Percentiles rank a stretch among this genome's conserved stretches.
Evolutionary conservation across 352 stramenopile species (phyloP).

Genomic region (Globisporangium emineosum): DNA sequence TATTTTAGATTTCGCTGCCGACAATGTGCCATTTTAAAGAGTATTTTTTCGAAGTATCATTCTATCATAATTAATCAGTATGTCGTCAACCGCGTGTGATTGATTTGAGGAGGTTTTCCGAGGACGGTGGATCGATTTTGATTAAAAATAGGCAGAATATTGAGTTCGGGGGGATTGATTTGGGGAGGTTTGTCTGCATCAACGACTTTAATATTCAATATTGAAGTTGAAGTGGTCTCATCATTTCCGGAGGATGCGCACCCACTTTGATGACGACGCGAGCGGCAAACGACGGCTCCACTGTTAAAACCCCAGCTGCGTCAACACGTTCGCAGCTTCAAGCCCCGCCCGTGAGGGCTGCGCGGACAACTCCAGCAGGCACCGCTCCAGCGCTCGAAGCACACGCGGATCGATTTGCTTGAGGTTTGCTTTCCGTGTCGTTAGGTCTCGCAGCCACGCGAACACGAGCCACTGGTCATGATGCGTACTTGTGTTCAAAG

Average conservation of each 20-base stretch:
- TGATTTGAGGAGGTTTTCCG: too few relatives aligned
- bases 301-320: slow-evolving; percentile 22
- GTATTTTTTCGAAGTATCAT: too few relatives aligned
- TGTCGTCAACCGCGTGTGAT: too few relatives aligned
- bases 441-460: slow-evolving; percentile 41
- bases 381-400: slow-evolving; percentile 27
- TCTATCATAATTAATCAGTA: too few relatives aligned
- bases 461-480: slow-evolving; percentile 36
- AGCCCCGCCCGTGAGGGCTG: slow-evolving; percentile 30
- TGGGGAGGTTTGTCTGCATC: too few relatives aligned
- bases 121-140: too few relatives aligned
- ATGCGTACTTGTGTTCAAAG: background rate
- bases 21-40: too few relatives aligned
- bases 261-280: background rate
- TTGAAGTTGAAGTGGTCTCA: background rate
- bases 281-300: background rate
- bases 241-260: background rate
- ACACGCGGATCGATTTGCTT: slow-evolving; percentile 41
- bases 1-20: too few relatives aligned
- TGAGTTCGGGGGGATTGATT: too few relatives aligned
- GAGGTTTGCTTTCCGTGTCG: slow-evolving; percentile 7
- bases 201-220: background rate
- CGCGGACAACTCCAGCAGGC: slow-evolving; percentile 26
- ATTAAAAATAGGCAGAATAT: too few relatives aligned
- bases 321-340: slow-evolving; percentile 36